Conservation (phyloP, 2,329 filamentous ascomycete genomes). For the Botrytis fabae region DNA sequence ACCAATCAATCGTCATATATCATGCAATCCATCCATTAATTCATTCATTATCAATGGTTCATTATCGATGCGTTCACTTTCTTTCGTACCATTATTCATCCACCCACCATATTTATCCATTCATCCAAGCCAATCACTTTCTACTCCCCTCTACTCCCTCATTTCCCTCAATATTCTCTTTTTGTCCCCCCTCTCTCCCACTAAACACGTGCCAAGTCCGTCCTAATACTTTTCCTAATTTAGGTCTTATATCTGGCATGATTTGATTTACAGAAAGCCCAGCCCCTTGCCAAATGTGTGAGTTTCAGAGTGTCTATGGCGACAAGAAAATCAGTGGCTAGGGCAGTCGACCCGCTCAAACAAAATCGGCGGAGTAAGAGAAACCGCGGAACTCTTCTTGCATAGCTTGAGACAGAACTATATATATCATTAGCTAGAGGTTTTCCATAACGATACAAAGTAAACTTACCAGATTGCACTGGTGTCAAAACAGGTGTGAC, state of each 20-base stretch:
- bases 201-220: neutral
- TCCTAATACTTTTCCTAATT: neutral
- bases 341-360: constrained; percentile 31
- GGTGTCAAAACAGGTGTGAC: constrained; percentile 96
- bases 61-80: neutral
- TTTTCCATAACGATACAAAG: neutral
- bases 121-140: neutral
- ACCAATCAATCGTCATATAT: constrained; percentile 15
- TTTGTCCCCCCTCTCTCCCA: neutral
- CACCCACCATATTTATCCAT: constrained; percentile 6
- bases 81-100: constrained; percentile 7
- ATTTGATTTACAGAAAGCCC: neutral
- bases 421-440: constrained; percentile 22
- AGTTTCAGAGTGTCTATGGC: neutral
- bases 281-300: neutral
- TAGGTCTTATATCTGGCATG: neutral
- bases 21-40: constrained; percentile 13
- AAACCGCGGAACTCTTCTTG: constrained; percentile 99
- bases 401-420: constrained; percentile 96
- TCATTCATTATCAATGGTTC: constrained; percentile 15
- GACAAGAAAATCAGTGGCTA: neutral
- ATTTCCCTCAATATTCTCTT: neutral
- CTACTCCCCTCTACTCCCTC: neutral
- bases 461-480: constrained; percentile 87
- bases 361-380: constrained; percentile 63